phyloP scores from a whole-genome alignment of 192 early-diverging fungal species.

The Rhizoclosmatium sp. region DNA sequence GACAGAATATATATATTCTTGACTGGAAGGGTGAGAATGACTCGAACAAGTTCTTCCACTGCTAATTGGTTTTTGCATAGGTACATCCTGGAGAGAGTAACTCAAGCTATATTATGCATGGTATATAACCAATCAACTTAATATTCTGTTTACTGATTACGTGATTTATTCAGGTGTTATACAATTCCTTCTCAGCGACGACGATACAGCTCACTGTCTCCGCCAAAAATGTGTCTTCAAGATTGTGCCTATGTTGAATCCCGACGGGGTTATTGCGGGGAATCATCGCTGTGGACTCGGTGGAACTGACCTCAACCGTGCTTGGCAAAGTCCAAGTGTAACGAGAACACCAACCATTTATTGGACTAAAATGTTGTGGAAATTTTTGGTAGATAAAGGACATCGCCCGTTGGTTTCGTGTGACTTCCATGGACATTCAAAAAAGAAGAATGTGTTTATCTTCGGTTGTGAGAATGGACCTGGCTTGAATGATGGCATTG shows the following conservation, averaged over 20 bases:
- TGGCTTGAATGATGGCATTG: slow-evolving; percentile 46
- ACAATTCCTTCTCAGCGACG: slow-evolving; percentile 50
- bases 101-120: slow-evolving; percentile 61
- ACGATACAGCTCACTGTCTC: slow-evolving; percentile 46
- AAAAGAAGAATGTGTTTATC: slow-evolving; percentile 60
- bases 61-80: background rate
- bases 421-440: slow-evolving; percentile 65
- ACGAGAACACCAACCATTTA: slow-evolving; percentile 51
- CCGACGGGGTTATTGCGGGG: slow-evolving; percentile 62
- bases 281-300: slow-evolving; percentile 59
- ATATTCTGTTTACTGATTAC: background rate
- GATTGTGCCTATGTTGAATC: slow-evolving; percentile 65
- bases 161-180: slow-evolving; percentile 41
- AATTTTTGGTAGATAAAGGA: slow-evolving; percentile 46
- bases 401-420: slow-evolving; percentile 50
- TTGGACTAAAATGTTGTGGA: slow-evolving; percentile 56
- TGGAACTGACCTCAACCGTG: slow-evolving; percentile 62
- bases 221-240: slow-evolving; percentile 57
- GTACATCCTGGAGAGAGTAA: slow-evolving; percentile 67
- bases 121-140: background rate
- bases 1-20: slow-evolving; percentile 55
- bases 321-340: slow-evolving; percentile 51
- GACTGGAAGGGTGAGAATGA: slow-evolving; percentile 46
- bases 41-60: background rate
- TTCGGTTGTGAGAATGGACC: slow-evolving; percentile 59